These are phyloP conservation scores for Lachnellula arida DNA, from an alignment of 2,329 filamentous ascomycete genomes.

Conservation along the genomic window DNA sequence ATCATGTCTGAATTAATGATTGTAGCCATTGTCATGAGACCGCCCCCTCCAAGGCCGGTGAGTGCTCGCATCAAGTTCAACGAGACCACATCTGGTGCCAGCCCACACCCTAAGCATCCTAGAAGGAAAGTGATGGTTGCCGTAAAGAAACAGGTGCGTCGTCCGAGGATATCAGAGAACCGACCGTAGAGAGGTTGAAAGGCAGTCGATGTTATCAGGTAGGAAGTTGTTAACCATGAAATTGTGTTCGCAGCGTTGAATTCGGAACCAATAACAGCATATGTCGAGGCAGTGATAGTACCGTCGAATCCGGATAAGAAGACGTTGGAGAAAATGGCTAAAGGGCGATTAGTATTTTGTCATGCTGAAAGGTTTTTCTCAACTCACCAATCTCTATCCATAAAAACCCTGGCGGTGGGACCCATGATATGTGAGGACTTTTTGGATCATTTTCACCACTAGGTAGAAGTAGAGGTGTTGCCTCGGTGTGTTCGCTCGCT, in stretches of 20 bases:
- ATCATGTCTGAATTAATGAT: conserved; percentile 63
- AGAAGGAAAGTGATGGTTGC: conserved; percentile 56
- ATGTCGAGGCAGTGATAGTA: conserved; percentile 68
- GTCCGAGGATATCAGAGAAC: conserved; percentile 65
- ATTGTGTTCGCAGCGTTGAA: conserved; percentile 68
- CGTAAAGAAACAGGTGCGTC: conserved; percentile 59
- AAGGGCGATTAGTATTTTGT: conserved; percentile 8
- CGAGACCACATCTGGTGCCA: conserved; percentile 52
- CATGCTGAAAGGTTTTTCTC: background rate
- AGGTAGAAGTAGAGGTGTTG: background rate
- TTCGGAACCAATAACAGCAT: conserved; percentile 70
- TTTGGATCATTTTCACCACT: background rate
- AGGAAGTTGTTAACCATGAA: conserved; percentile 71
- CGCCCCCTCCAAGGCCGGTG: conserved; percentile 65
- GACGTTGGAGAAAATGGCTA: conserved; percentile 59
- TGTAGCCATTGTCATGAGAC: conserved; percentile 62
- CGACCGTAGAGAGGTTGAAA: conserved; percentile 70
- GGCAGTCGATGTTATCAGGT: conserved; percentile 65
- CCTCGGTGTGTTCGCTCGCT: background rate
- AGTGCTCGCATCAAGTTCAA: conserved; percentile 62
- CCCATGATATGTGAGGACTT: background rate
- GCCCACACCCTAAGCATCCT: conserved; percentile 61
- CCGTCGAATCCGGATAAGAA: conserved; percentile 66
- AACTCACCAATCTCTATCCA: conserved; percentile 49
- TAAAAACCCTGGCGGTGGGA: conserved; percentile 38